Evolutionary conservation across 2,329 filamentous ascomycete genomes (phyloP), one percentile per base, ranked within the genome.

Genomic region (Nemania diffusa): DNA sequence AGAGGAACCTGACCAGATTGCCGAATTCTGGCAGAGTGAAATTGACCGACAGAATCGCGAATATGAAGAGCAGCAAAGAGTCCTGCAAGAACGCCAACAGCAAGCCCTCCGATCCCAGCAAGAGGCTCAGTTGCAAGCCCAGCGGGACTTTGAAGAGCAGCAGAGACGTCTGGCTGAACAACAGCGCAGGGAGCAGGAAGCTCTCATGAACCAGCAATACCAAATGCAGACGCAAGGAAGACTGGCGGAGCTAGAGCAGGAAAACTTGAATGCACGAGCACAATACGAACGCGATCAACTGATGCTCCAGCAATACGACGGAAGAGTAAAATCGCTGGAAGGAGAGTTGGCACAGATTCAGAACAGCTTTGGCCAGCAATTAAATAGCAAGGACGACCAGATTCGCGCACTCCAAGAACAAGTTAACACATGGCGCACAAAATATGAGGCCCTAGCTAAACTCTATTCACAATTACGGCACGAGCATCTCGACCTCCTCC

Each of bases 281-380:
- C 96, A 98, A 80, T 98, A 97, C 77, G 94, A 98, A 79, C 91
- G 91, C n/a, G 94, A 99, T 78, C 96, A 98, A 81, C 84, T 99
- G 48, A 93, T 98, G 92, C 85, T 99, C 50, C 93, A 97, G 80
- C 95, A 98, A 78, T 99, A 97, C 77, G 96, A 99, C 72, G 91
- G 93, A 77, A 89, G 95, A 68, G 94, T 99, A 77, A 98, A 97
- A 83, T 91, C 93, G 22, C 83, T 99, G 13, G 96, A 99, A 79
- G 88, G 90, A 62, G 96, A 99, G 80, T 87, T 99, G 69, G 82
- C 85, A 53, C 92, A 97, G 72, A 85, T 98, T 59, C 92, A 93
- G 74, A 88, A 85, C 73, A 97, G 94, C 78, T 91, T 92, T 73
- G 90, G 91, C 48, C 91, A 97, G 79, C 96, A 98, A 78, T 90